phyloP scores from a whole-genome alignment of 2,329 filamentous ascomycete species.

The Allantophomopsis cytisporea region DNA sequence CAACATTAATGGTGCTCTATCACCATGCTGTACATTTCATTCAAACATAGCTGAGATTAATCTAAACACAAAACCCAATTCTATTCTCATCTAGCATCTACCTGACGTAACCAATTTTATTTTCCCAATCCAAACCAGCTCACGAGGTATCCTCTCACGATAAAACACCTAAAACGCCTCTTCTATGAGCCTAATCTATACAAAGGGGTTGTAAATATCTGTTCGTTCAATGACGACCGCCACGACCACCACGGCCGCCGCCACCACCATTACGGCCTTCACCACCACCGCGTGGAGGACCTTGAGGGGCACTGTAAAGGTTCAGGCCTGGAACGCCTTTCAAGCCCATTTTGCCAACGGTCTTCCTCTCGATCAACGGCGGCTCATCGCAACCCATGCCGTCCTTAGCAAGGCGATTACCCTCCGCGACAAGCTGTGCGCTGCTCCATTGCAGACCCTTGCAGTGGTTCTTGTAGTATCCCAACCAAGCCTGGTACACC shows the following conservation, averaged over 20 bases:
- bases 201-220: too few relatives aligned
- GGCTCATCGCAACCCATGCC: slow-evolving; percentile 29
- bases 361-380: slow-evolving; percentile 29
- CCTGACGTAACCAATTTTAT: too few relatives aligned
- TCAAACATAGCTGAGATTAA: too few relatives aligned
- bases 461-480: slow-evolving; percentile 33
- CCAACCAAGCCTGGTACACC: slow-evolving; percentile 43
- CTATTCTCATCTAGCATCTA: too few relatives aligned
- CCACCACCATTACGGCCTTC: slow-evolving; percentile 5
- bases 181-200: too few relatives aligned
- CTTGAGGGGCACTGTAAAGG: slow-evolving; percentile 19
- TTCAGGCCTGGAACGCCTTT: slow-evolving; percentile 31
- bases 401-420: slow-evolving; percentile 30
- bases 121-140: too few relatives aligned
- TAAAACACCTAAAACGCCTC: too few relatives aligned
- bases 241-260: slow-evolving; percentile 2
- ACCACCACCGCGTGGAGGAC: slow-evolving; percentile 11
- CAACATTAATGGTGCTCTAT: too few relatives aligned
- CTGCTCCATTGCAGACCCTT: slow-evolving; percentile 21
- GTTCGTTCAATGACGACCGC: slow-evolving; percentile 1
- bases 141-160: too few relatives aligned
- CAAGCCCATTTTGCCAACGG: slow-evolving; percentile 39
- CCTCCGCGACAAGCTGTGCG: slow-evolving; percentile 27
- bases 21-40: too few relatives aligned
- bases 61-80: too few relatives aligned